phyloP scores from a whole-genome alignment of 495 filamentous ascomycete species.

The Lasiosphaeria ovina region DNA sequence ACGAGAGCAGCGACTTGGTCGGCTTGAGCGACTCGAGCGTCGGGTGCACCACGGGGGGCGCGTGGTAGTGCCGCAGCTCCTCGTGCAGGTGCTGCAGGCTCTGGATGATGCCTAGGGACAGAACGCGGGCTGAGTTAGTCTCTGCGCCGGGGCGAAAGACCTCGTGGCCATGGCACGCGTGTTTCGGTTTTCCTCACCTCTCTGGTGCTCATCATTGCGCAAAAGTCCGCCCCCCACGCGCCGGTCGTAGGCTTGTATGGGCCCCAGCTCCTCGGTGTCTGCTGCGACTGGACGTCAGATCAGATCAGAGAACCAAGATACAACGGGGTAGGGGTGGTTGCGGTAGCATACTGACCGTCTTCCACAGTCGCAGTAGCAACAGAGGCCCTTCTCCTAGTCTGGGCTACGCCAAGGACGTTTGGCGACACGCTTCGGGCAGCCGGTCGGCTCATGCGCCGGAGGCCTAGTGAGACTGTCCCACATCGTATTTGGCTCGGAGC shows the following conservation, averaged over 20 bases:
- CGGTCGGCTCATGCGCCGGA: neutral
- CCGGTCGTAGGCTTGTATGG: slow-evolving; percentile 81
- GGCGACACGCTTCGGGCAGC: slow-evolving; percentile 17
- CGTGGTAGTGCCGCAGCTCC: slow-evolving; percentile 69
- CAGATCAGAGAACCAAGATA: neutral
- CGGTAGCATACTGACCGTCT: slow-evolving; percentile 26
- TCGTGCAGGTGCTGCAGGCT: slow-evolving; percentile 86
- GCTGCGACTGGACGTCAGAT: slow-evolving; percentile 11
- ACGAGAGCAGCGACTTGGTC: slow-evolving; percentile 62
- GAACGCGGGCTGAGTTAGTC: neutral
- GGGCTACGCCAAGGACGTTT: slow-evolving; percentile 20
- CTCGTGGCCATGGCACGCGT: neutral
- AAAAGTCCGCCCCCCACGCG: slow-evolving; percentile 70
- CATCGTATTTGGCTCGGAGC: neutral
- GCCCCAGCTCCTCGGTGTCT: slow-evolving; percentile 54
- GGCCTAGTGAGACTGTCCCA: neutral
- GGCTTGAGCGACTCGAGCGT: slow-evolving; percentile 68
- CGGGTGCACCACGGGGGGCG: slow-evolving; percentile 73
- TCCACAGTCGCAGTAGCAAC: slow-evolving; percentile 31
- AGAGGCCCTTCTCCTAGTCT: slow-evolving; percentile 30
- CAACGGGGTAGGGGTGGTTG: neutral
- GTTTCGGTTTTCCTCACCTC: slow-evolving; percentile 53
- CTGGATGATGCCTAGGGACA: slow-evolving; percentile 70
- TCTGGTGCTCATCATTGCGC: slow-evolving; percentile 84
- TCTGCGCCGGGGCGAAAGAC: too few species aligned